Percentiles rank a stretch among this genome's conserved stretches.
These are phyloP conservation scores for Trichothecium sympodiale DNA, from an alignment of 2,329 filamentous ascomycete genomes.

Conservation along the genomic window DNA sequence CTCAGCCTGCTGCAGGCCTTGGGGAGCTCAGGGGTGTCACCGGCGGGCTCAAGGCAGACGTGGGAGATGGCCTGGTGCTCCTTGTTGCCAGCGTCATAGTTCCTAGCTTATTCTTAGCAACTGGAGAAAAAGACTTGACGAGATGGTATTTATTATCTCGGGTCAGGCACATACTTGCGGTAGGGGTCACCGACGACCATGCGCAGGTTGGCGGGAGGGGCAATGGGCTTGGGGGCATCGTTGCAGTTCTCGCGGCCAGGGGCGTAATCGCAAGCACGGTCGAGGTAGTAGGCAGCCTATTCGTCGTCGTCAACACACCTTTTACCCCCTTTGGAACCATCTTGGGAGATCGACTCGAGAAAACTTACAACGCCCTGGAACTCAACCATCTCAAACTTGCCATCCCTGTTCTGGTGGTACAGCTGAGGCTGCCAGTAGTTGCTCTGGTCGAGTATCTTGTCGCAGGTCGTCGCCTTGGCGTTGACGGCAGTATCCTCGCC, in stretches of 20 bases:
- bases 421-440: slow-evolving; percentile 60
- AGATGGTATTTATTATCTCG: too few relatives aligned
- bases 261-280: slow-evolving; percentile 15
- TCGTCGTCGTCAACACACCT: not conserved
- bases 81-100: slow-evolving; percentile 22
- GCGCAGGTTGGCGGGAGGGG: slow-evolving; percentile 51
- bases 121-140: too few relatives aligned
- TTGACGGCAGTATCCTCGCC: slow-evolving; percentile 37
- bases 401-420: slow-evolving; percentile 37
- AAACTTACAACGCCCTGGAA: slow-evolving; percentile 16
- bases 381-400: slow-evolving; percentile 34
- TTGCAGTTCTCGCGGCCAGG: slow-evolving; percentile 12
- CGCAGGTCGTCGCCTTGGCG: slow-evolving; percentile 54
- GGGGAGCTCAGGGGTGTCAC: slow-evolving; percentile 40
- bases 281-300: slow-evolving; percentile 12
- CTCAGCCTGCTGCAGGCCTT: slow-evolving; percentile 41
- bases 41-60: slow-evolving; percentile 38
- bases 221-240: slow-evolving; percentile 23
- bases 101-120: too few relatives aligned
- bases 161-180: slow-evolving; percentile 23
- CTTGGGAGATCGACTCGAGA: too few relatives aligned
- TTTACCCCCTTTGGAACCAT: not conserved
- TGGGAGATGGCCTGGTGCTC: slow-evolving; percentile 42
- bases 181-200: slow-evolving; percentile 53
- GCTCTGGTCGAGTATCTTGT: slow-evolving; percentile 45